A percentile compares a stretch with the other conserved stretches of the same genome.
Evolutionary conservation across 495 filamentous ascomycete species (phyloP).

Genomic region (Platismatia glauca): DNA sequence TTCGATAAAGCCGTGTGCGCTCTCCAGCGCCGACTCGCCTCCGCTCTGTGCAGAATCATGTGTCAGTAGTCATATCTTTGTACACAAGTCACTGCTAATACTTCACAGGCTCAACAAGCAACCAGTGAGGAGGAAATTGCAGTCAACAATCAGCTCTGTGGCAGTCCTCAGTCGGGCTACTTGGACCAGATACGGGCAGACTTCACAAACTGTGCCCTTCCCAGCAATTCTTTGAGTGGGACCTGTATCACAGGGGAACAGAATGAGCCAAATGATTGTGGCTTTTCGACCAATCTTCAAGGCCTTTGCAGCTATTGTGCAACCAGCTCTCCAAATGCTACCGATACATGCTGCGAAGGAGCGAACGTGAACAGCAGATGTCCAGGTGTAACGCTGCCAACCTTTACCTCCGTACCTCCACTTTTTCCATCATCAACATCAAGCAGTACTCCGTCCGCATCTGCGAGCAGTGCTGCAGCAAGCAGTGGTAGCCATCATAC

Average conservation of each 20-base stretch:
- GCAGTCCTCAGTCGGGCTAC: slow-evolving; percentile 51
- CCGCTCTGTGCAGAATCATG: slow-evolving; percentile 90
- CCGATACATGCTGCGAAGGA: slow-evolving; percentile 88
- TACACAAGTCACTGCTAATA: slow-evolving; percentile 24
- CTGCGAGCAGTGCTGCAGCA: slow-evolving; percentile 31
- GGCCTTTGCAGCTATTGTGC: slow-evolving; percentile 84
- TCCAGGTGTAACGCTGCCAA: slow-evolving; percentile 62
- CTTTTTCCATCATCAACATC: slow-evolving; percentile 45
- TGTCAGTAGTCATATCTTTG: slow-evolving; percentile 42
- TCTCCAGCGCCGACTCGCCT: slow-evolving; percentile 51
- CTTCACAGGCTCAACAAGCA: slow-evolving; percentile 63
- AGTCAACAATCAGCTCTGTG: slow-evolving; percentile 64
- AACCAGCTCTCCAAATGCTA: slow-evolving; percentile 74
- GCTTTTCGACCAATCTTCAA: slow-evolving; percentile 68
- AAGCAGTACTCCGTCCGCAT: slow-evolving; percentile 34
- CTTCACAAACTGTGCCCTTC: slow-evolving; percentile 80
- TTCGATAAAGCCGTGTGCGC: slow-evolving; percentile 62
- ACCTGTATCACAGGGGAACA: slow-evolving; percentile 63
- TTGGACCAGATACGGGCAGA: slow-evolving; percentile 79
- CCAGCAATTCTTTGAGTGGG: slow-evolving; percentile 63
- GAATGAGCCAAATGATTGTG: slow-evolving; percentile 86
- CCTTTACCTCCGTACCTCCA: slow-evolving; percentile 59
- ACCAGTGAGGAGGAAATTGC: slow-evolving; percentile 78
- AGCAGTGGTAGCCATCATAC: slow-evolving; percentile 13
- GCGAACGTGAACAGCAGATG: slow-evolving; percentile 67